phyloP scores from a whole-genome alignment of 176 grass and related monocot species.

The Rhipidocladum racemiflorum region DNA sequence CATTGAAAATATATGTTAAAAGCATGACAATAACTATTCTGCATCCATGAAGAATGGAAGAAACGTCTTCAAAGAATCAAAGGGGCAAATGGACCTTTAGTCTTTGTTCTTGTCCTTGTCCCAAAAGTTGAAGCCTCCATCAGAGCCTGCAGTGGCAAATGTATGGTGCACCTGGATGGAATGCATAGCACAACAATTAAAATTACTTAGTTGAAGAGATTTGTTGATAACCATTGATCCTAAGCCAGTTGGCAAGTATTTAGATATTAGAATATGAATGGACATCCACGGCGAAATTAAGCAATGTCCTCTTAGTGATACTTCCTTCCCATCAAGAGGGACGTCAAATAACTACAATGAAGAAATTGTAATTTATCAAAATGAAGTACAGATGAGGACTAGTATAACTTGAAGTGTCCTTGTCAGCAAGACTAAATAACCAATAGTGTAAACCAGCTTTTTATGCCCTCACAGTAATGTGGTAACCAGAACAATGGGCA shows the following conservation, averaged over 20 bases:
- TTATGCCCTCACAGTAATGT: neutral
- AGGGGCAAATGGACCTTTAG: conserved; percentile 53
- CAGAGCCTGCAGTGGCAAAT: conserved; percentile 81
- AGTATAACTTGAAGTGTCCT: neutral
- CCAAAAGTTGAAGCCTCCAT: conserved; percentile 81
- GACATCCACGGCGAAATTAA: neutral
- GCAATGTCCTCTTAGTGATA: conserved; percentile 43
- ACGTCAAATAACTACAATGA: conserved; percentile 77
- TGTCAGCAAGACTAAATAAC: neutral
- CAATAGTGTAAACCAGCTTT: neutral
- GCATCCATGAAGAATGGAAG: neutral
- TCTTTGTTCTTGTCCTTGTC: conserved; percentile 92
- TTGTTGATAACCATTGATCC: conserved; percentile 10
- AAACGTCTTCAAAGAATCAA: neutral
- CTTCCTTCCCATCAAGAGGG: conserved; percentile 62
- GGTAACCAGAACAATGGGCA: neutral
- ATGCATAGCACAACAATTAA: conserved; percentile 15
- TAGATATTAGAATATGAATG: neutral
- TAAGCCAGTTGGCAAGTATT: neutral
- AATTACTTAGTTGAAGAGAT: conserved; percentile 18
- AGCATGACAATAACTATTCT: too few relatives aligned
- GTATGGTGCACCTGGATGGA: conserved; percentile 67
- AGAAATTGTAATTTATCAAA: conserved; percentile 27
- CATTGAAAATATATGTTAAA: too few relatives aligned
- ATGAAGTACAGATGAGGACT: neutral